A percentile compares a stretch with the other conserved stretches of the same genome.
Conservation (phyloP, 2,329 filamentous ascomycete species). For the Neurospora crassa region DNA sequence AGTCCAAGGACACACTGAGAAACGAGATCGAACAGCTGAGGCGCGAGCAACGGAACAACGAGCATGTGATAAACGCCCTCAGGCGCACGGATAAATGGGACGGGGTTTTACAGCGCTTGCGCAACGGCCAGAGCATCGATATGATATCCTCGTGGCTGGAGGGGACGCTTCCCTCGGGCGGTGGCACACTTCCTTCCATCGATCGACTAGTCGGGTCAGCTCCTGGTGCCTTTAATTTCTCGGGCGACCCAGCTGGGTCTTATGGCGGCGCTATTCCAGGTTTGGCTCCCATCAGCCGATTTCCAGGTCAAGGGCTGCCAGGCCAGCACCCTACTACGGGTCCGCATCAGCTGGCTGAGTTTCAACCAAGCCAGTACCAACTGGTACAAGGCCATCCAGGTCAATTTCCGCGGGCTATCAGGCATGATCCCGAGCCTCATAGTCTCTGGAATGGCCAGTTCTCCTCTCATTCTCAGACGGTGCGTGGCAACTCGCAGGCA, state of each 20-base stretch:
- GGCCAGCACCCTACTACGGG: slow-evolving; percentile 26
- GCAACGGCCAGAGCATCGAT: slow-evolving; percentile 44
- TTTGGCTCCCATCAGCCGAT: slow-evolving; percentile 23
- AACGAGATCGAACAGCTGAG: slow-evolving; percentile 49
- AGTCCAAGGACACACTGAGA: slow-evolving; percentile 53
- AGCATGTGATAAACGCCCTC: slow-evolving; percentile 47
- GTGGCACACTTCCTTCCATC: slow-evolving; percentile 22
- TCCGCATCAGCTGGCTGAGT: slow-evolving; percentile 2
- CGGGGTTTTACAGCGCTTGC: slow-evolving; percentile 43
- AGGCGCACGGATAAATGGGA: slow-evolving; percentile 40
- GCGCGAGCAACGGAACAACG: slow-evolving; percentile 42
- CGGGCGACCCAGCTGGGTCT: slow-evolving; percentile 18
- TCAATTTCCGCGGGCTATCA: slow-evolving; percentile 11
- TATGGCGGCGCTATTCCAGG: slow-evolving; percentile 24
- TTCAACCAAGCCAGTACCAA: neutral
- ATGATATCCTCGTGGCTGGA: slow-evolving; percentile 46
- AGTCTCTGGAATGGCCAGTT: slow-evolving; percentile 37
- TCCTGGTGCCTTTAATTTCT: slow-evolving; percentile 21
- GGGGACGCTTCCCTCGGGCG: slow-evolving; percentile 22
- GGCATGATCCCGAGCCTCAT: slow-evolving; percentile 31
- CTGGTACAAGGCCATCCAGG: slow-evolving; percentile 18
- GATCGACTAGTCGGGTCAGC: slow-evolving; percentile 21
- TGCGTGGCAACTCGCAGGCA: slow-evolving; percentile 36
- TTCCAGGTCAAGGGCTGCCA: slow-evolving; percentile 6
- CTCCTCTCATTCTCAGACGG: slow-evolving; percentile 36